Percentiles rank a stretch among this genome's conserved stretches.
Evolutionary conservation across 2,329 filamentous ascomycete species (phyloP).

Genomic region (Orbilia javanica): DNA sequence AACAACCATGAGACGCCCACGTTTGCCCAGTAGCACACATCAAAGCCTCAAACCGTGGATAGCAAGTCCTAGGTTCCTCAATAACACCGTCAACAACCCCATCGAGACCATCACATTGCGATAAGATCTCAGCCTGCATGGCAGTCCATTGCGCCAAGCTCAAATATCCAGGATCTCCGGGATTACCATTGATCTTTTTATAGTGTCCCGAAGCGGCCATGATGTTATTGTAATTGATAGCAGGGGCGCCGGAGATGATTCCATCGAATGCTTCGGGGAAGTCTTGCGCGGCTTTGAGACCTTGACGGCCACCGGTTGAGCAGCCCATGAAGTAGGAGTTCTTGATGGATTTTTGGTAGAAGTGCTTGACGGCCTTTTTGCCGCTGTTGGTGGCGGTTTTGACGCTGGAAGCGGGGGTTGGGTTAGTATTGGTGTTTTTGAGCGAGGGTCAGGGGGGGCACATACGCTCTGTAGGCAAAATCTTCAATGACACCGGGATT

Average conservation of each 20-base stretch:
- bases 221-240: constrained; percentile 66
- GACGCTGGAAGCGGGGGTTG: background rate
- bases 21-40: constrained; percentile 61
- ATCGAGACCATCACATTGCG: constrained; percentile 69
- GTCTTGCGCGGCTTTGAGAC: constrained; percentile 67
- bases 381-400: constrained; percentile 7
- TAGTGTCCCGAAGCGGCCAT: background rate
- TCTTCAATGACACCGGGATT: constrained; percentile 44
- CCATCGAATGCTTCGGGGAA: constrained; percentile 69
- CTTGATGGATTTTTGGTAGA: constrained; percentile 19
- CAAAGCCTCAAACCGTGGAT: constrained; percentile 63
- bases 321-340: constrained; percentile 69
- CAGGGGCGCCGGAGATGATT: constrained; percentile 67
- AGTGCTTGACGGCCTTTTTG: constrained; percentile 25
- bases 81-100: constrained; percentile 68
- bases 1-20: constrained; percentile 59
- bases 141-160: constrained; percentile 62
- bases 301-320: constrained; percentile 68
- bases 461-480: constrained; percentile 41
- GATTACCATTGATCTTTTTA: constrained; percentile 61
- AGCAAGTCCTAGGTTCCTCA: constrained; percentile 64
- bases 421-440: background rate
- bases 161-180: constrained; percentile 61
- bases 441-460: background rate
- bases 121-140: constrained; percentile 65